Percentiles rank a stretch among this genome's conserved stretches.
These are phyloP conservation scores for Ceratobasidium sp. DNA, from an alignment of 1,284 basidiomycete genomes.

Conservation along the genomic window DNA sequence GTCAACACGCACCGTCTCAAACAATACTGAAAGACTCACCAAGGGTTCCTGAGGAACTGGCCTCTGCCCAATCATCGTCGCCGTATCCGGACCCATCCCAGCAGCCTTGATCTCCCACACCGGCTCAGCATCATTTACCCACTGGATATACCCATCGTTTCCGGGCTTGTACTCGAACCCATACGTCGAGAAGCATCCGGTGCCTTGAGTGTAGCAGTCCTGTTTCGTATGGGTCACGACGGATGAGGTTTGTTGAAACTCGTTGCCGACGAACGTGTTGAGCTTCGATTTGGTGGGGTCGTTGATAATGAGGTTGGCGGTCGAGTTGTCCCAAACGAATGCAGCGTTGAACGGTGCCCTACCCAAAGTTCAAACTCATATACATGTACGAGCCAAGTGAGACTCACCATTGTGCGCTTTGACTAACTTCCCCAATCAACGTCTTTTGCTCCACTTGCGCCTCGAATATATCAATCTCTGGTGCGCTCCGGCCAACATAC, in stretches of 20 bases:
- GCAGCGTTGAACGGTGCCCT: constrained; percentile 63
- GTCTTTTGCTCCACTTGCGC: constrained; percentile 43
- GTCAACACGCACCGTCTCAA: not conserved
- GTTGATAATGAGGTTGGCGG: constrained; percentile 55
- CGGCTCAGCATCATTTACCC: constrained; percentile 69
- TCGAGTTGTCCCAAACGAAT: constrained; percentile 55
- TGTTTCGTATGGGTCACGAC: constrained; percentile 57
- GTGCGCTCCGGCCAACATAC: constrained; percentile 40
- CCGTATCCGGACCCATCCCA: constrained; percentile 71
- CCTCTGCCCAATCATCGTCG: constrained; percentile 72
- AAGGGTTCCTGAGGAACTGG: constrained; percentile 85
- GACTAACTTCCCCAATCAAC: constrained; percentile 60
- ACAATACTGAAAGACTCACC: constrained; percentile 53
- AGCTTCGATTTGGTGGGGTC: constrained; percentile 53
- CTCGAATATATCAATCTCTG: constrained; percentile 44
- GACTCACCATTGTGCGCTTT: constrained; percentile 54
- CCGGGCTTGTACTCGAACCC: constrained; percentile 71
- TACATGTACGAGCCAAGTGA: not conserved
- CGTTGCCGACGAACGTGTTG: constrained; percentile 56
- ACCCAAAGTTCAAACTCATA: constrained; percentile 45
- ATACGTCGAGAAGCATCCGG: constrained; percentile 59
- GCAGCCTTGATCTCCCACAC: constrained; percentile 79
- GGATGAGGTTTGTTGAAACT: constrained; percentile 70
- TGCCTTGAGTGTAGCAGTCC: constrained; percentile 53
- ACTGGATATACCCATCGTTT: constrained; percentile 72